Conservation (phyloP, 371 early-diverging fungal genomes). For the Mortierella sp. region DNA sequence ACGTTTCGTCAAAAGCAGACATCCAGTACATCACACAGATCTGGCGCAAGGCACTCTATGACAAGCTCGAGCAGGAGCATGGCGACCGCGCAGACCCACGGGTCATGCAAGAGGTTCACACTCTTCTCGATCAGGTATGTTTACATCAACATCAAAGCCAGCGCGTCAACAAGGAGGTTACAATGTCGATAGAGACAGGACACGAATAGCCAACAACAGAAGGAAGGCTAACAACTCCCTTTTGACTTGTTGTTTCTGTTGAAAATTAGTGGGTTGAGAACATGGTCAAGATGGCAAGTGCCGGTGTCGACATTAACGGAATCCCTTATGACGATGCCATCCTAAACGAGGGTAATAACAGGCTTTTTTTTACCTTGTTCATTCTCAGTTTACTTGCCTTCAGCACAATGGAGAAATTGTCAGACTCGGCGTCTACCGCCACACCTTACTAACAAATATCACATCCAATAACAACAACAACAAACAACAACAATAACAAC, state of each 20-base stretch:
- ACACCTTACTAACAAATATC: neutral
- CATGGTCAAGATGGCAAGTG: conserved; percentile 39
- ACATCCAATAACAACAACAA: neutral
- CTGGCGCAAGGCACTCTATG: conserved; percentile 36
- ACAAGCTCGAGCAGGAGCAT: conserved; percentile 24
- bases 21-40: conserved; percentile 40
- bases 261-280: conserved; percentile 44
- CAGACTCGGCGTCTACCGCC: neutral
- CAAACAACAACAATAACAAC: neutral
- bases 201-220: neutral
- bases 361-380: neutral
- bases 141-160: neutral
- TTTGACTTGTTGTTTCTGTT: neutral
- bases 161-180: neutral
- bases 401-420: neutral
- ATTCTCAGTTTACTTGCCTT: neutral
- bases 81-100: conserved; percentile 16
- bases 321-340: conserved; percentile 53
- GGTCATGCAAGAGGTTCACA: conserved; percentile 28
- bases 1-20: conserved; percentile 55
- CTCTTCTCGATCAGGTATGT: conserved; percentile 45
- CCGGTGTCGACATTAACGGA: conserved; percentile 52
- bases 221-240: neutral
- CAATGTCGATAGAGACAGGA: neutral
- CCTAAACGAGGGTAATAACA: conserved; percentile 33